Base-by-base conservation (phyloP, 1,284 basidiomycete species). In the Schizophyllum amplum region DNA sequence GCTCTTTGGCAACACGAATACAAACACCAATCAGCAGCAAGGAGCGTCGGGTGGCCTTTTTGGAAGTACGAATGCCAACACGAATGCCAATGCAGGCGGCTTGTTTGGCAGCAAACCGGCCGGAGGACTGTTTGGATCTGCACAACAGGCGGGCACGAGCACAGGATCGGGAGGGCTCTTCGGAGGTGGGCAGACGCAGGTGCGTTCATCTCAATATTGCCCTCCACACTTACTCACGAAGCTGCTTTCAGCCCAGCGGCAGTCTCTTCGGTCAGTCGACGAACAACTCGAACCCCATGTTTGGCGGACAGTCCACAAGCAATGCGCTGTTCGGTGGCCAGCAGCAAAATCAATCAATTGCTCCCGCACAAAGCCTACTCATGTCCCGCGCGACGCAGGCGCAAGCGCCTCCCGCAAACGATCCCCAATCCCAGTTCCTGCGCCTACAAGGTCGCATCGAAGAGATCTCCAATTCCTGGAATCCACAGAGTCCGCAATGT, bases 381-480 rank as follows among this genome's bases (percentile, higher is more conserved):
- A 59, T 50, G 6, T 48, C 24, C n/a, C 46, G 47, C 27, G 57
- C 27, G 20, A 26, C 26, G 23, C 49, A n/a, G 23, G 22, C 13
- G 17, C 42, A 27, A 7, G 52, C 65, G 64, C 22, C 58, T 70
- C 76, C 76, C 57, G 77, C 80, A 55, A 69, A 72, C 20, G 86
- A 88, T 67, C 76, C 83, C 0, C 82, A 85, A 60, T 72, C 72
- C 1, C 87, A 88, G 62, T 84, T 81, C 62, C 64, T 72, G 11
- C 79, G 78, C 49, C 67, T 90, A 46, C 73, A 76, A 42, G 80
- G 84, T 59, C 78, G 81, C 60, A 88, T 94, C 27, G 83, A 88
- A 66, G 73, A 65, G 0, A 81, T 92, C 53, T 77, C 82, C 13
- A 76, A 81, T 27, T 83, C 90, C 20, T 94, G 91, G 90, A 83